Evolutionary conservation across 495 filamentous ascomycete species (phyloP), one percentile per base, ranked within the genome.

Genomic region (Penicillium robsamsonii): DNA sequence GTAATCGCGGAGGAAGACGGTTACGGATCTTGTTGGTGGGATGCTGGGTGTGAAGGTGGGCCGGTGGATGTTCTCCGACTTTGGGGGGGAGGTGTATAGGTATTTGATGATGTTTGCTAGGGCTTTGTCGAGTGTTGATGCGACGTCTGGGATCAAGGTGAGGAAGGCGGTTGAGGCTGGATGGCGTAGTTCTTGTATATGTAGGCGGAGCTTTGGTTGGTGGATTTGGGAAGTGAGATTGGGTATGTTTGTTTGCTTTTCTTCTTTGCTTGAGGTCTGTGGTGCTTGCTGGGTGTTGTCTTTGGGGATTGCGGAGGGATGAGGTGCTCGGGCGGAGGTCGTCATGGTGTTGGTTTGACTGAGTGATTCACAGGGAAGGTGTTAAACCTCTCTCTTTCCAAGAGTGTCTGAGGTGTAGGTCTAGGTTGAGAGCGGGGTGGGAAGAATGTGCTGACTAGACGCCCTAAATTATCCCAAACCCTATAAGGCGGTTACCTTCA

Each of bases 1-100:
- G 79, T 95, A 91, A 49, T 85, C 75, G 5, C 87, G 84, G 13
- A 97, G 79, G 58, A 96, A 77, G n/a, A 97, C 69, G 0, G 92
- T 96, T n/a, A 97, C 84, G 18, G 90, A 94, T 40, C 91, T 87
- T 8, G 79, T 87, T 29, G 71, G 67, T 5, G 82, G 83, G 24
- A 82, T 71, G 35, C 48, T 64, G 0, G 75, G 71, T 4, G 30
- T 58, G 57, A 70, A 75, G 17, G 46, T 64, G 48, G 58, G 58
- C 4, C 17, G 46, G 7, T 17, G 46, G 0, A 10, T 5, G 29
- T 46, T 15, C 56, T 41, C 47, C 53, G 64, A 12, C 1, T 57
- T 41, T 46, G 20, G 11, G 11, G 45, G 77, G 10, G 72, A 42
- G 67, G 73, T 80, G 70, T 90, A 92, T 31, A 92, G 79, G 30